These are phyloP conservation scores for Torulaspora microellipsoides DNA, from an alignment of 805 yeast species.

Conservation along the genomic window DNA sequence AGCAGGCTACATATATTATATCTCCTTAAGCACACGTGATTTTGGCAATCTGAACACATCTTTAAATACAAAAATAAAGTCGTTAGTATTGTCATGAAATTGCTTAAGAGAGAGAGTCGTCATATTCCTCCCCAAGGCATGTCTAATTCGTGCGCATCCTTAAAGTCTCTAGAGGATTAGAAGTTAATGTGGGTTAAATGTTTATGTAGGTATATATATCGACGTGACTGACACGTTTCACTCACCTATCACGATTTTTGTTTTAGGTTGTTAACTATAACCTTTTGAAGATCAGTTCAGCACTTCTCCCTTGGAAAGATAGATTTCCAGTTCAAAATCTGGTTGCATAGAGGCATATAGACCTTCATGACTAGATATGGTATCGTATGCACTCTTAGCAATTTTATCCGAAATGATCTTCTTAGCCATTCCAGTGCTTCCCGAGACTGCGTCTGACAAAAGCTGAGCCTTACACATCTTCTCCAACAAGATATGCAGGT, in stretches of 20 bases:
- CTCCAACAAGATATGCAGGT: conserved; percentile 59
- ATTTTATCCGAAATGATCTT: conserved; percentile 51
- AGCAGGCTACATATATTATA: too few species aligned
- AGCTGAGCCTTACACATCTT: conserved; percentile 62
- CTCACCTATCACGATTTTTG: not conserved
- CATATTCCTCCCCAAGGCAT: too few species aligned
- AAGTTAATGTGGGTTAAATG: not conserved
- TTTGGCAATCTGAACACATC: too few species aligned
- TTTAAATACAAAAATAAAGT: too few species aligned
- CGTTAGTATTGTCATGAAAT: too few species aligned
- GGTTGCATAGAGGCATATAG: conserved; percentile 72
- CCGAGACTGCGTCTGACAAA: conserved; percentile 51
- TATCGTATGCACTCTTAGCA: conserved; percentile 60
- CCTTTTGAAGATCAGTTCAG: conserved; percentile 2
- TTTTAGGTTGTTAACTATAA: not conserved
- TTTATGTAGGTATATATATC: not conserved
- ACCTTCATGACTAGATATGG: conserved; percentile 61
- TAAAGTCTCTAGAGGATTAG: too few species aligned
- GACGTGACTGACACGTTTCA: too few species aligned
- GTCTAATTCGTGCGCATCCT: too few species aligned
- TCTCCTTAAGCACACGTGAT: too few species aligned
- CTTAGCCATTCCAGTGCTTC: conserved; percentile 36
- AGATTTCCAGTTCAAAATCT: conserved; percentile 51
- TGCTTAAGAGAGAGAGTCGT: too few species aligned
- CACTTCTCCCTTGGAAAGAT: conserved; percentile 27